A percentile compares a stretch with the other conserved stretches of the same genome.
phyloP scores from a whole-genome alignment of 148 eudicot species.

The Gaultheria prostrata region DNA sequence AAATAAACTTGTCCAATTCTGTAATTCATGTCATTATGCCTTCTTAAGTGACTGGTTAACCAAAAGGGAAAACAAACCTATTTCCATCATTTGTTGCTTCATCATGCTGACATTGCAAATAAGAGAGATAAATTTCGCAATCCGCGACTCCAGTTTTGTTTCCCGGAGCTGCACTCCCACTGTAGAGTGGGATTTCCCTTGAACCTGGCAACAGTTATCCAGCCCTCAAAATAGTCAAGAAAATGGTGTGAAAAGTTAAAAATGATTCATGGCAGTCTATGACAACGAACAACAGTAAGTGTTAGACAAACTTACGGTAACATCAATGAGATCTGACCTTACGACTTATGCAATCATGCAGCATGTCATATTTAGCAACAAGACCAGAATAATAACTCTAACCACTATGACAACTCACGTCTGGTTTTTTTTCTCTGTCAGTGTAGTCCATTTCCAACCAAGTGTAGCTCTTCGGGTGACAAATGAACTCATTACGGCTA shows the following conservation, averaged over 20 bases:
- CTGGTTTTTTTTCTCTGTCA: constrained; percentile 49
- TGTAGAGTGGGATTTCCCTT: constrained; percentile 33
- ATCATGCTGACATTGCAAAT: constrained; percentile 95
- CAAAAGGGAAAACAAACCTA: constrained; percentile 48
- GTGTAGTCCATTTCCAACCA: constrained; percentile 99
- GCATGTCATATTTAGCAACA: background rate
- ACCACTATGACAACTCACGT: constrained; percentile 58
- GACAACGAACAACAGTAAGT: background rate
- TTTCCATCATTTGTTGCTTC: constrained; percentile 99
- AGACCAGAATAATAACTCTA: background rate
- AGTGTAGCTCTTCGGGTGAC: constrained; percentile 66
- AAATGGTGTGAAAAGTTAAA: background rate
- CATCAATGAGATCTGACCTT: background rate
- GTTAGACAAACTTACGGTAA: background rate
- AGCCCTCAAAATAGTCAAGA: constrained; percentile 9
- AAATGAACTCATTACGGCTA: constrained; percentile 56
- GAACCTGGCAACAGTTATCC: constrained; percentile 39
- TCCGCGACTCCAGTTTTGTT: constrained; percentile 68
- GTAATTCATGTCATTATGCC: background rate
- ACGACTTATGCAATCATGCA: background rate
- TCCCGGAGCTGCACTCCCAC: constrained; percentile 52
- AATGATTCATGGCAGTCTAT: background rate
- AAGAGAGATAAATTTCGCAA: constrained; percentile 88
- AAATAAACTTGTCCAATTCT: background rate
- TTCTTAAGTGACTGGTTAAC: background rate